Percentiles rank a stretch among this genome's conserved stretches.
phyloP scores from a whole-genome alignment of 2,329 filamentous ascomycete species.

The Cercospora janseana region DNA sequence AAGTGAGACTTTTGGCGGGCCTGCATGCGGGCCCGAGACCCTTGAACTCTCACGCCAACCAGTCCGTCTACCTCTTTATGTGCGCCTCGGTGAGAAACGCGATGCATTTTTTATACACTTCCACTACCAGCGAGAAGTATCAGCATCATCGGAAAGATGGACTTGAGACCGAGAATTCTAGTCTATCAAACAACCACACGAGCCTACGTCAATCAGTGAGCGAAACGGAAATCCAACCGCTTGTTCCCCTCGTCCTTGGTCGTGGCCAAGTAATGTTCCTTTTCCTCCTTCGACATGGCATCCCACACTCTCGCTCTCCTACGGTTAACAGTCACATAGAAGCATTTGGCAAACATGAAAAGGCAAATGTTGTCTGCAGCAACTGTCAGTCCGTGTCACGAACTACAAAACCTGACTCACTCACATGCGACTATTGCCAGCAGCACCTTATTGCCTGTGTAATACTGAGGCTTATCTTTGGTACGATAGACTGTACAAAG shows the following conservation, averaged over 20 bases:
- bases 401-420: neutral
- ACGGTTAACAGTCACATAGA: constrained; percentile 54
- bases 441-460: constrained; percentile 54
- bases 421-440: constrained; percentile 47
- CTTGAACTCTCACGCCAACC: too few species aligned
- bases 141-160: too few species aligned
- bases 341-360: constrained; percentile 54
- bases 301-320: constrained; percentile 46
- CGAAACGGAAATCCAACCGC: constrained; percentile 44
- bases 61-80: too few species aligned
- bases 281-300: constrained; percentile 50
- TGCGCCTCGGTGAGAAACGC: too few species aligned
- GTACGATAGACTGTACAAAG: constrained; percentile 50
- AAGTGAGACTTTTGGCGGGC: too few species aligned
- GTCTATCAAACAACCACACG: too few species aligned
- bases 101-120: too few species aligned
- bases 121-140: too few species aligned
- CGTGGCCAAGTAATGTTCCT: constrained; percentile 48
- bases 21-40: too few species aligned
- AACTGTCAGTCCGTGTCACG: neutral
- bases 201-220: constrained; percentile 13
- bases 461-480: constrained; percentile 56
- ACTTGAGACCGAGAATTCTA: too few species aligned
- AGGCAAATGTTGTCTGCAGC: constrained; percentile 50
- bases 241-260: constrained; percentile 43